Evolutionary conservation across 2,329 filamentous ascomycete species (phyloP).

Genomic region (Clarireedia homoeocarpa): DNA sequence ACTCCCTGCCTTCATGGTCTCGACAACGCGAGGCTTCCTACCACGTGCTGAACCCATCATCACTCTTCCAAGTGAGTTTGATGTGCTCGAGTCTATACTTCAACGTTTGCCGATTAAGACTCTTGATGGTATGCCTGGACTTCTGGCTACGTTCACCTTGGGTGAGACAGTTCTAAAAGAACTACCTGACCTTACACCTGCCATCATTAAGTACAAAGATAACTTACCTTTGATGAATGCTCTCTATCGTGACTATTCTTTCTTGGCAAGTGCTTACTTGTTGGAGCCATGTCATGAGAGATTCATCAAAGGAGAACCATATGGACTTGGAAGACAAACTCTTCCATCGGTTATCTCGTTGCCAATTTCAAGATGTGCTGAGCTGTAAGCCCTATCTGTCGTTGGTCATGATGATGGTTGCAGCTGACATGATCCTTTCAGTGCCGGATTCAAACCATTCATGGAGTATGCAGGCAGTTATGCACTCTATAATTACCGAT

Average conservation of each 20-base stretch:
- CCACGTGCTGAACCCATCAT: constrained; percentile 57
- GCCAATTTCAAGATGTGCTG: constrained; percentile 75
- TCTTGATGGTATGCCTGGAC: constrained; percentile 62
- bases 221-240: constrained; percentile 78
- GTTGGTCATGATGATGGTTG: background rate
- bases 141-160: constrained; percentile 66
- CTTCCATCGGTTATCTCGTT: constrained; percentile 69
- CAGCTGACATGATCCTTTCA: constrained; percentile 23
- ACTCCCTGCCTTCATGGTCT: constrained; percentile 72
- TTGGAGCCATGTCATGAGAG: constrained; percentile 84
- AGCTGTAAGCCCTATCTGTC: constrained; percentile 58
- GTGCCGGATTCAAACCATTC: constrained; percentile 74
- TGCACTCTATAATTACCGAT: constrained; percentile 61
- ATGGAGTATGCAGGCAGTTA: constrained; percentile 76
- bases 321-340: constrained; percentile 68
- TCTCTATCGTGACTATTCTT: constrained; percentile 85
- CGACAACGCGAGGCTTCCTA: constrained; percentile 66
- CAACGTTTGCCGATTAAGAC: constrained; percentile 74
- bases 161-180: constrained; percentile 67
- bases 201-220: constrained; percentile 63
- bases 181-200: constrained; percentile 67
- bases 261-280: constrained; percentile 81
- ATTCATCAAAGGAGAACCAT: constrained; percentile 61
- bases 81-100: constrained; percentile 62
- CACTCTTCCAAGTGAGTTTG: constrained; percentile 65